Percentiles rank a stretch among this genome's conserved stretches.
phyloP scores from a whole-genome alignment of 75 land plant genomes.

The Selaginella tamariscina region DNA sequence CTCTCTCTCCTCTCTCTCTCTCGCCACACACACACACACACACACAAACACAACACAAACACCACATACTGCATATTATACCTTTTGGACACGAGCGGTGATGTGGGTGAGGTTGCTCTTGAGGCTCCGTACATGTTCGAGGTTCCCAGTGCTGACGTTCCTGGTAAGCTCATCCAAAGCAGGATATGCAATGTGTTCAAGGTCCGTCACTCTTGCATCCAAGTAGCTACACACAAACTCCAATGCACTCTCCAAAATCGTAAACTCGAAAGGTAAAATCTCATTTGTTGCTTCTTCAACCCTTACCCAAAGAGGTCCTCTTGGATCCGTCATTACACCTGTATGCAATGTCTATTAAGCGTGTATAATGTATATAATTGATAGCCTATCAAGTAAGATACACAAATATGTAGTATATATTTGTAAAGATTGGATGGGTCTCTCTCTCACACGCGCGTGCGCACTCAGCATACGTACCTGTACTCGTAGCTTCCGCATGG shows the following conservation, averaged over 20 bases:
- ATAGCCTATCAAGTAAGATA: no score
- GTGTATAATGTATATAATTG: no score
- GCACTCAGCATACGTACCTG: no score
- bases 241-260: slow-evolving; percentile 80
- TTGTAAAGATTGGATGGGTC: no score
- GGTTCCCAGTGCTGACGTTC: slow-evolving; percentile 79
- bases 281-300: not conserved
- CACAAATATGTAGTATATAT: no score
- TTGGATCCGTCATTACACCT: not conserved
- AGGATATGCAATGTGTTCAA: slow-evolving; percentile 74
- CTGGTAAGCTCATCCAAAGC: slow-evolving; percentile 82
- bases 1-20: no score
- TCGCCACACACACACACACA: no score
- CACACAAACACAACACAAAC: no score
- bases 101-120: slow-evolving; percentile 78
- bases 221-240: slow-evolving; percentile 81
- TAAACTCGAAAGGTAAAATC: slow-evolving; percentile 95
- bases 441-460: no score
- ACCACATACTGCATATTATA: no score
- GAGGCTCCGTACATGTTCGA: slow-evolving; percentile 78
- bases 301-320: not conserved
- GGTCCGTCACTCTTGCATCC: slow-evolving; percentile 56
- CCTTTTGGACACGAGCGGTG: slow-evolving; percentile 86
- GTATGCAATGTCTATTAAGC: no score
- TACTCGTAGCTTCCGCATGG: not conserved